These are phyloP conservation scores for Opeltia flavorubescens DNA, from an alignment of 495 filamentous ascomycete species.

Conservation along the genomic window DNA sequence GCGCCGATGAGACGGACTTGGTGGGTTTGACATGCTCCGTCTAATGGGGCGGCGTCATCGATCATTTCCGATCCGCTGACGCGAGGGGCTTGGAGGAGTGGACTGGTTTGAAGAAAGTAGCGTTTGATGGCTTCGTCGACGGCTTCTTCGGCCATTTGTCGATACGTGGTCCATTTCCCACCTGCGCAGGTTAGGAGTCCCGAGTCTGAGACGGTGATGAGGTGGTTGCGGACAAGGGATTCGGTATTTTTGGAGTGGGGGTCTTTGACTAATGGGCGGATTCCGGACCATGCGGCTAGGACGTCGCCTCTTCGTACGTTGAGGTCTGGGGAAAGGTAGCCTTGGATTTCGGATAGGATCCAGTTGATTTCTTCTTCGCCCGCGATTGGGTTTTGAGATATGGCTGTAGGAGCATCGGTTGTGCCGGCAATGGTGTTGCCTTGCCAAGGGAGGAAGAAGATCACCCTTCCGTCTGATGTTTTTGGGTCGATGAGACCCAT, in stretches of 20 bases:
- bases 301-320: constrained; percentile 89
- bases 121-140: constrained; percentile 76
- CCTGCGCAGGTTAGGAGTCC: constrained; percentile 91
- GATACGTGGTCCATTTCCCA: constrained; percentile 98
- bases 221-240: constrained; percentile 88
- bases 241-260: constrained; percentile 88
- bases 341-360: constrained; percentile 84
- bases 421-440: constrained; percentile 98
- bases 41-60: constrained; percentile 59
- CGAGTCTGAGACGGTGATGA: constrained; percentile 73
- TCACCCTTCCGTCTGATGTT: constrained; percentile 91
- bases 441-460: constrained; percentile 99
- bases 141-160: constrained; percentile 95
- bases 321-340: constrained; percentile 86
- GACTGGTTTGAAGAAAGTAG: constrained; percentile 55
- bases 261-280: constrained; percentile 86
- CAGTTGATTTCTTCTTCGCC: constrained; percentile 90
- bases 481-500: constrained; percentile 95
- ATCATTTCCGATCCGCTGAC: constrained; percentile 66
- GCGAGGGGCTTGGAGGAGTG: constrained; percentile 46
- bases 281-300: constrained; percentile 89
- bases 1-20: constrained; percentile 80
- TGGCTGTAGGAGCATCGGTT: constrained; percentile 74
- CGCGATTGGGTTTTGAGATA: constrained; percentile 72
- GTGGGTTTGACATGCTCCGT: constrained; percentile 86